Evolutionary conservation across 495 filamentous ascomycete genomes (phyloP), one percentile per base, ranked within the genome.

Genomic region (Aspergillus hancockii): DNA sequence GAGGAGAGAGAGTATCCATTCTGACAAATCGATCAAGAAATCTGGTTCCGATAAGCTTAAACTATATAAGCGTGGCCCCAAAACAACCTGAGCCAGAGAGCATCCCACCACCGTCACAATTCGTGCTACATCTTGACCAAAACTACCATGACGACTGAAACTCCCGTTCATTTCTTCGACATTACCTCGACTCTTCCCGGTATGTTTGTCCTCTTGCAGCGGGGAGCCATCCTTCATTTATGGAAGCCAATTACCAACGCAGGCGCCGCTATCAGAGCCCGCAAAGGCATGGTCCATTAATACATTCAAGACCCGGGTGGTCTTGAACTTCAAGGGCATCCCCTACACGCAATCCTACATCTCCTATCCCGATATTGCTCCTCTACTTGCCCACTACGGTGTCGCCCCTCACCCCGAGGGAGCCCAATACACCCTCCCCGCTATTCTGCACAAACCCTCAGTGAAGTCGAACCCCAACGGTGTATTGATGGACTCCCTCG

Each of bases 81-180:
- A 28, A 28, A 3, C 25, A 7, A 7, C 25, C 7, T 3, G 25
- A 28, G 25, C 25, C 3, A 28, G 7, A 28, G 25, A 28, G 25
- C 25, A 22, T 14, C 3, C 19, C 19, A 22, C 1, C 10, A 3
- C 9, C 19, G 2, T 8, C 12, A 10, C 43, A 47, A 47, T 19
- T 21, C 34, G 41, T 8, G 41, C 41, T 18, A 9, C n/a, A 45
- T 45, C 34, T n/a, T 16, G 19, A 22, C 31, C 25, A 59, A 40
- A 56, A 28, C 21, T 31, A 68, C 28, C 41, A 78, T 76, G 72
- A 38, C 72, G 9, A 19, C 63, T 34, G 45, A 58, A 1, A 59
- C 66, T 10, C 69, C 72, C 12, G 69, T 78, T 21, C 72, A 76
- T 47, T 72, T 78, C 53, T 75, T 78, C 54, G 75, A 78, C 63